Base-by-base conservation (phyloP, 768 basidiomycete genomes). In the Phanerochaete sordida region DNA sequence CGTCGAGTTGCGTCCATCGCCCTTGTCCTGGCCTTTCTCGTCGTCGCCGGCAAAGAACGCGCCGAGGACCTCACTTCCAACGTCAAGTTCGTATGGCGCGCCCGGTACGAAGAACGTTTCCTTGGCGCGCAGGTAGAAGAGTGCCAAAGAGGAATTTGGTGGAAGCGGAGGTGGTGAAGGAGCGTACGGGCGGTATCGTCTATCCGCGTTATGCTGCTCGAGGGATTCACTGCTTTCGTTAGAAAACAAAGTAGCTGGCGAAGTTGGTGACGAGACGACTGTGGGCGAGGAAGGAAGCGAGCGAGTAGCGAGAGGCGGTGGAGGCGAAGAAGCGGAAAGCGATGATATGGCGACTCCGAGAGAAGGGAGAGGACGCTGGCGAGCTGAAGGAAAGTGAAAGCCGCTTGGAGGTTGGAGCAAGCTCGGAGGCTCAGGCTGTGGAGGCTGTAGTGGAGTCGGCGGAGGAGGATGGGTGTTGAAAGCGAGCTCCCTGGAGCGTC, bases 91-190 rank as follows among this genome's bases (percentile, higher is more conserved):
- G 66, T 88, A 91, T 45, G 80, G 77, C 48, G 85, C 83, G 58
- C 82, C 82, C 21, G 88, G 88, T 2, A 85, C 87, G 62, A 91
- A 83, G 69, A 93, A 93, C 0, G 90, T 92, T 68, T 89, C 84
- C 65, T 90, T 91, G 11, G 90, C 90, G 37, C 90, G 85, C 2
- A 82, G 76, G 68, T 89, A 93, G 73, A 91, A 92, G 76, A 88
- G 81, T 61, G 87, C 83, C 51, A 92, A 76, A 43, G 79, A 58
- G 44, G 69, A 66, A 51, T 67, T 69, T 5, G 70, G 66, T 16
- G 68, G 66, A 2, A 65, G 66, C 12, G 35, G 53, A 5, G 35
- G 35, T 16, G 53, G 54, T 19, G 60, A 13, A 3, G 61, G 39
- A 19, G 61, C 56, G 45, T 44, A 37, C 27, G 52, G 24, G 21